Conservation (phyloP, 2,329 filamentous ascomycete species). For the Aspergillus tubingensis region DNA sequence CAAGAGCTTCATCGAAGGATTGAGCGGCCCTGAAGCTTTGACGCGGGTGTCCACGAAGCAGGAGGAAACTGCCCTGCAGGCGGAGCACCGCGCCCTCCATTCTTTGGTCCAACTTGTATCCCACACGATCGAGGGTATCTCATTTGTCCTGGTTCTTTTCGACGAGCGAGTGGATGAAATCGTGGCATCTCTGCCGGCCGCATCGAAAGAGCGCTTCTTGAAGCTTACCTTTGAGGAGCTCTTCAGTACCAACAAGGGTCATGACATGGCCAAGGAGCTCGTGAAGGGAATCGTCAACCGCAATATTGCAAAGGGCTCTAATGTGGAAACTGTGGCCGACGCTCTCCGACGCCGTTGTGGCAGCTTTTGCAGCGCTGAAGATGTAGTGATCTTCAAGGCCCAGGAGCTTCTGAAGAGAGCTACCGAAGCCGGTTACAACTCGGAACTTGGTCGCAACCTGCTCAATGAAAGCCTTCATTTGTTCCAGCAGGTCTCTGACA, state of each 20-base stretch:
- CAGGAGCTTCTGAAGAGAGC: slow-evolving; percentile 92
- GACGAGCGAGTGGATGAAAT: slow-evolving; percentile 93
- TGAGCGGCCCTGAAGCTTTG: slow-evolving; percentile 88
- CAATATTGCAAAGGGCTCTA: slow-evolving; percentile 94
- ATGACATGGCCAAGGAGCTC: slow-evolving; percentile 86
- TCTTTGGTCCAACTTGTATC: slow-evolving; percentile 82
- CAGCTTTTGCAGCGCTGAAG: slow-evolving; percentile 95
- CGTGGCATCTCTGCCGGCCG: slow-evolving; percentile 71
- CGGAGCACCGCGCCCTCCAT: slow-evolving; percentile 89
- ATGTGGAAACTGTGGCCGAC: slow-evolving; percentile 95
- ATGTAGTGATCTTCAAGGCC: slow-evolving; percentile 97
- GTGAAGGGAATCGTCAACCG: slow-evolving; percentile 98
- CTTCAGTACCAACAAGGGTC: slow-evolving; percentile 76
- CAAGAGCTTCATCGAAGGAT: slow-evolving; percentile 84
- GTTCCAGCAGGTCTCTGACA: slow-evolving; percentile 85
- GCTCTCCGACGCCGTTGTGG: slow-evolving; percentile 89
- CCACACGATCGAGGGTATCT: slow-evolving; percentile 93
- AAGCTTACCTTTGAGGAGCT: slow-evolving; percentile 84
- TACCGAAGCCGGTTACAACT: slow-evolving; percentile 72
- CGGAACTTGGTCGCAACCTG: slow-evolving; percentile 73
- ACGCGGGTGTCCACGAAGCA: slow-evolving; percentile 75
- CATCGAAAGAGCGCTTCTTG: slow-evolving; percentile 67
- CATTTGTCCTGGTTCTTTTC: slow-evolving; percentile 91
- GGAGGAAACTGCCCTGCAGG: slow-evolving; percentile 88
- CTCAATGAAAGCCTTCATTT: slow-evolving; percentile 86